Conservation (phyloP, 805 yeast species). For the Teunomyces kruisii region DNA sequence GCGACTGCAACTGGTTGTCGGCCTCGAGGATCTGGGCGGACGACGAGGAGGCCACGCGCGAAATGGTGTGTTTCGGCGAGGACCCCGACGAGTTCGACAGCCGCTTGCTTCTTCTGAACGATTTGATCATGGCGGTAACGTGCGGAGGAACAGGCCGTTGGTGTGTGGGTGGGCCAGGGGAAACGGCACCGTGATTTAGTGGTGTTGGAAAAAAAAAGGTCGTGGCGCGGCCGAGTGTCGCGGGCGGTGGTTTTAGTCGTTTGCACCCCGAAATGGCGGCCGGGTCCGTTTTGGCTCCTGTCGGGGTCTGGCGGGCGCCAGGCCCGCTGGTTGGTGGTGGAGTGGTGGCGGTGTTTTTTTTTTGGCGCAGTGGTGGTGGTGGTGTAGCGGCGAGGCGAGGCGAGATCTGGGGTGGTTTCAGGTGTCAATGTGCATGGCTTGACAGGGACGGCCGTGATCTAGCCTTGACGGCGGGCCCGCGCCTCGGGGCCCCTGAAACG, state of each 20-base stretch:
- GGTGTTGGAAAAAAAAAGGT: neutral
- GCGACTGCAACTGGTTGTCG: conserved; percentile 45
- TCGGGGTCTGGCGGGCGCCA: too few species aligned
- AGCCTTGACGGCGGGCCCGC: too few species aligned
- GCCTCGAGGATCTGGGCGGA: conserved; percentile 13
- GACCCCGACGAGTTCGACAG: conserved; percentile 24
- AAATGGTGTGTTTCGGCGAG: conserved; percentile 32
- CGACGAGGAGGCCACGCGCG: conserved; percentile 24
- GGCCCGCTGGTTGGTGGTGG: neutral
- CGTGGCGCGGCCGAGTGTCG: neutral
- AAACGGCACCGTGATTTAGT: neutral
- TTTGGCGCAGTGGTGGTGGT: too few species aligned
- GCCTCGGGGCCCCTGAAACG: too few species aligned
- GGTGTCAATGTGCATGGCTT: too few species aligned
- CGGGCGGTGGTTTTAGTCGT: too few species aligned
- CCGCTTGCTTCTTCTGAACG: conserved; percentile 43
- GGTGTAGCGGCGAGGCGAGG: neutral
- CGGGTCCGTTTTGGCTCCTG: too few species aligned
- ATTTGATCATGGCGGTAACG: conserved; percentile 33
- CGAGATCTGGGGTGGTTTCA: too few species aligned
- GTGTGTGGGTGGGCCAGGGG: neutral
- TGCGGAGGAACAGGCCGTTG: too few species aligned
- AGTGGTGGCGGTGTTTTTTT: neutral
- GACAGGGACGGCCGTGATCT: too few species aligned
- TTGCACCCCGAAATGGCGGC: too few species aligned